Percentiles rank a stretch among this genome's conserved stretches.
These are phyloP conservation scores for Marasmius oreades DNA, from an alignment of 1,284 basidiomycete genomes.

Conservation along the genomic window DNA sequence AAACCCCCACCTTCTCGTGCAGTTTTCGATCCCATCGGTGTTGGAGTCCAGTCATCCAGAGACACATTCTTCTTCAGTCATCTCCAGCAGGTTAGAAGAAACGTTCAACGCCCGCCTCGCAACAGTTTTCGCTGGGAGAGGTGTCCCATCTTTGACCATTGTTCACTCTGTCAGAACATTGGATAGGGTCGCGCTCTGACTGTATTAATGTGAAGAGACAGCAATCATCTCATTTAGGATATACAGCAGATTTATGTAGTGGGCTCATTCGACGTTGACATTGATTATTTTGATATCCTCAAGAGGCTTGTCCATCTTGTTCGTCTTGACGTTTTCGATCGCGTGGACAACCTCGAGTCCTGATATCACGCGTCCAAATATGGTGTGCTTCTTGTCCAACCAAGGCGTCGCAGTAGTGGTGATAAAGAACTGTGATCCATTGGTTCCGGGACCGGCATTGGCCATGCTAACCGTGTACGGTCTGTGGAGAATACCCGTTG, in stretches of 20 bases:
- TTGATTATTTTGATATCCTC: constrained; percentile 90
- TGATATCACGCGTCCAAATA: constrained; percentile 83
- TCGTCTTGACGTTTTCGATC: constrained; percentile 78
- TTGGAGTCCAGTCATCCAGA: constrained; percentile 2
- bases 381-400: constrained; percentile 96
- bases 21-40: constrained; percentile 20
- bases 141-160: constrained; percentile 18
- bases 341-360: constrained; percentile 83
- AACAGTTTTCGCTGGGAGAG: constrained; percentile 16
- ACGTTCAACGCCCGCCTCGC: constrained; percentile 19
- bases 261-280: constrained; percentile 52
- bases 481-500: constrained; percentile 33
- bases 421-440: constrained; percentile 98
- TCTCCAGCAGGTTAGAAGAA: background rate
- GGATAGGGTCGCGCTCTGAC: constrained; percentile 36
- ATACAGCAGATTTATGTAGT: background rate
- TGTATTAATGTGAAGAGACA: constrained; percentile 22
- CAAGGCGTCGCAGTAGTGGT: constrained; percentile 95
- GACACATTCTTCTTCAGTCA: background rate
- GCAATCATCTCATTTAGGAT: no score
- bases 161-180: constrained; percentile 29
- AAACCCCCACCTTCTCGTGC: constrained; percentile 9
- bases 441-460: constrained; percentile 93
- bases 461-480: constrained; percentile 99
- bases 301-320: constrained; percentile 83